phyloP scores from a whole-genome alignment of 2,329 filamentous ascomycete species.

The Penicillium sp. region DNA sequence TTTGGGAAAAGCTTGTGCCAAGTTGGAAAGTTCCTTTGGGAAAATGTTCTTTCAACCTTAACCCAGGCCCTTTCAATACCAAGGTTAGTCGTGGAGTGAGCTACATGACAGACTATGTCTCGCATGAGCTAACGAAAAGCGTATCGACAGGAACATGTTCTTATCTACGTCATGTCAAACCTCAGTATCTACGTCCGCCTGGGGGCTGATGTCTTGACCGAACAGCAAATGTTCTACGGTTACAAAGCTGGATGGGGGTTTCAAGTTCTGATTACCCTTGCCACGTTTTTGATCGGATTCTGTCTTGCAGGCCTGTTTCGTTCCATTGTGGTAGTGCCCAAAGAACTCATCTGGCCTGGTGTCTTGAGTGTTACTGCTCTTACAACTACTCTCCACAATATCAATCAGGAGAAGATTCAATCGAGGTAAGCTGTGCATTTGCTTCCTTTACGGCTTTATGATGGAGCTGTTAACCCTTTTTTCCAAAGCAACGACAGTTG shows the following conservation, averaged over 20 bases:
- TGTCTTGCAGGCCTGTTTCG: not conserved
- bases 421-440: not conserved
- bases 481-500: not conserved
- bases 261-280: not conserved
- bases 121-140: not conserved
- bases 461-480: not conserved
- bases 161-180: conserved; percentile 29
- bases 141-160: not conserved
- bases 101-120: no score
- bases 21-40: conserved; percentile 6
- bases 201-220: conserved; percentile 32
- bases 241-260: conserved; percentile 24
- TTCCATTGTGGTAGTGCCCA: not conserved
- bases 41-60: not conserved
- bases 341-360: not conserved
- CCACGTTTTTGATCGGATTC: not conserved
- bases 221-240: conserved; percentile 35
- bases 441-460: not conserved
- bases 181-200: conserved; percentile 35
- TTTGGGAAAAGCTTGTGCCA: conserved; percentile 33
- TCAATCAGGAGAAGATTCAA: not conserved
- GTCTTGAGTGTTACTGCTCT: not conserved
- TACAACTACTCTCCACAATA: not conserved
- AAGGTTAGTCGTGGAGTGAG: not conserved
- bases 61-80: not conserved